Percentiles rank a stretch among this genome's conserved stretches.
Conservation (phyloP, 257 asterid genomes). For the Solanum microdontum region DNA sequence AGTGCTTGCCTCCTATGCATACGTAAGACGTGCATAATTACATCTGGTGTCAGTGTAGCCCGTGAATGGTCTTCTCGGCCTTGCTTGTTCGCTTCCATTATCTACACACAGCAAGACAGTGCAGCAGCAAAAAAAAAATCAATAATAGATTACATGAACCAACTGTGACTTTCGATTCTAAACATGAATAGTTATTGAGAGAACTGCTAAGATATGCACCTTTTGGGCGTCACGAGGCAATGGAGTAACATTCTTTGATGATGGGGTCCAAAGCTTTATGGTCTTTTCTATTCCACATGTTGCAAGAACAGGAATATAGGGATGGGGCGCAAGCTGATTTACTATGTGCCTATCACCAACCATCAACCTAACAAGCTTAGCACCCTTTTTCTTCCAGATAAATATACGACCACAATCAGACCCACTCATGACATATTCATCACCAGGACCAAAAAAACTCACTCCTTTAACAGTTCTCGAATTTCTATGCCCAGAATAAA, state of each 20-base stretch:
- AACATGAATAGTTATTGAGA: not conserved
- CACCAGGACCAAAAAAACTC: slow-evolving; percentile 60
- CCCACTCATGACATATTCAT: slow-evolving; percentile 60
- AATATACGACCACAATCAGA: slow-evolving; percentile 76
- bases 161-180: not conserved
- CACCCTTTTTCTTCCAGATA: slow-evolving; percentile 63
- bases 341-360: slow-evolving; percentile 51
- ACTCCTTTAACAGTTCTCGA: slow-evolving; percentile 62
- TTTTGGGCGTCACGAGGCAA: slow-evolving; percentile 47
- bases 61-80: slow-evolving; percentile 49
- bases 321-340: slow-evolving; percentile 60
- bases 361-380: slow-evolving; percentile 56
- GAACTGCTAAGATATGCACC: slow-evolving; percentile 21
- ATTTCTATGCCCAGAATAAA: slow-evolving; percentile 62
- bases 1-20: slow-evolving; percentile 61
- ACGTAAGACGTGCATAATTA: slow-evolving; percentile 66
- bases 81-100: slow-evolving; percentile 47
- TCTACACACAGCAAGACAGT: slow-evolving; percentile 14
- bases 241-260: slow-evolving; percentile 35
- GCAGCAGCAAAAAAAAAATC: not conserved
- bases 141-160: not conserved
- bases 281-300: slow-evolving; percentile 64
- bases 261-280: slow-evolving; percentile 63
- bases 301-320: slow-evolving; percentile 56
- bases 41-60: slow-evolving; percentile 53